Conservation (phyloP, 176 grass and related monocot species). For the Thinopyrum elongatum region DNA sequence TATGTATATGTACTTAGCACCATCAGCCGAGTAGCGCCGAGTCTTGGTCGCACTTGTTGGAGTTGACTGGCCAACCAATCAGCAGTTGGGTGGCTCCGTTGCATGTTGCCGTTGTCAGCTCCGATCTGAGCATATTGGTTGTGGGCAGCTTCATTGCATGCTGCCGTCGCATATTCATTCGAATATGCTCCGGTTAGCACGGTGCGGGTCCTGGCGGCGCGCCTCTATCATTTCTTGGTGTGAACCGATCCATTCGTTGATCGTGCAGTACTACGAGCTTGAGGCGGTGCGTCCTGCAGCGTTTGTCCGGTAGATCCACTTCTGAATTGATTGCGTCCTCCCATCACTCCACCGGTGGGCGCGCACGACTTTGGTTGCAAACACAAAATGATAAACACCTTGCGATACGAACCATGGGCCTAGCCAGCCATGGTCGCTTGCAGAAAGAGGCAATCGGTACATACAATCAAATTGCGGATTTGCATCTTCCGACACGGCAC, state of each 20-base stretch:
- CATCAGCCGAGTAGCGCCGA: neutral
- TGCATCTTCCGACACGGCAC: neutral
- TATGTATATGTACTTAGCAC: neutral
- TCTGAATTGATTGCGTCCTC: neutral
- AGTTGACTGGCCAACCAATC: neutral
- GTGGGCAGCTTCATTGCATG: neutral
- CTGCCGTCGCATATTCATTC: neutral
- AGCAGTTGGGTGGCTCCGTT: neutral
- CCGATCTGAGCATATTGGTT: neutral
- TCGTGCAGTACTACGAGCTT: too few species aligned
- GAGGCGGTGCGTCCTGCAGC: neutral
- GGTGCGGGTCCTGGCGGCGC: neutral
- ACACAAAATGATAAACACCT: too few species aligned
- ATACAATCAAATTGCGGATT: neutral
- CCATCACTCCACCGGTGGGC: neutral
- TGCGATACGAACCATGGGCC: neutral
- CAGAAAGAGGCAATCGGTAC: neutral
- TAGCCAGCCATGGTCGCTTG: neutral
- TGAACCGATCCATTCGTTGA: neutral
- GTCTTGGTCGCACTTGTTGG: neutral
- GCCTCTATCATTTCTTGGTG: neutral
- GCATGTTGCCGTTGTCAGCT: neutral
- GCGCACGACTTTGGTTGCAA: neutral
- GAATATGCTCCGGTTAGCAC: neutral
- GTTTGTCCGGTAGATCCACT: slow-evolving; percentile 22